phyloP scores from a whole-genome alignment of 164 flowering plant genomes.

The Tetracentron sinense region DNA sequence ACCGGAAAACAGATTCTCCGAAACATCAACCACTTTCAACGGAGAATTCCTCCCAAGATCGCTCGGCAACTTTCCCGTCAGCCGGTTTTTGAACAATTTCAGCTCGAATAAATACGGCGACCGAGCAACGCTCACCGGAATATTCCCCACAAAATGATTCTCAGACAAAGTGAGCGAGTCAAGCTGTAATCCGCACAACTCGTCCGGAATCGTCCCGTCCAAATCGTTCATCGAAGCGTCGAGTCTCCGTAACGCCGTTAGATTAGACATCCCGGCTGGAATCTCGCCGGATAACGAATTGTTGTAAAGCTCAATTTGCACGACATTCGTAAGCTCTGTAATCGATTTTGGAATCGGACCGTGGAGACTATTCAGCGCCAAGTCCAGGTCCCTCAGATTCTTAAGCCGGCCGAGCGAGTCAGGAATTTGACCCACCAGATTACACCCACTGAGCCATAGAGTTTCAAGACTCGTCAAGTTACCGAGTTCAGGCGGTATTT shows the following conservation, averaged over 20 bases:
- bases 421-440: slow-evolving; percentile 67
- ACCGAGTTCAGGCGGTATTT: slow-evolving; percentile 74
- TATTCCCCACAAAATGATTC: slow-evolving; percentile 42
- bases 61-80: slow-evolving; percentile 49
- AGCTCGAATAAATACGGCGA: slow-evolving; percentile 58
- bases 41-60: slow-evolving; percentile 57
- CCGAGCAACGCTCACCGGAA: slow-evolving; percentile 44
- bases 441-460: slow-evolving; percentile 59
- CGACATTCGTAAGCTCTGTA: slow-evolving; percentile 43
- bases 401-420: slow-evolving; percentile 54
- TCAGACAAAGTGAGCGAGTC: slow-evolving; percentile 67
- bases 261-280: slow-evolving; percentile 53
- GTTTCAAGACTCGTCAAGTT: slow-evolving; percentile 55
- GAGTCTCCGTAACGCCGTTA: slow-evolving; percentile 39
- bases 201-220: slow-evolving; percentile 70
- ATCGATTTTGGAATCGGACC: slow-evolving; percentile 66
- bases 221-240: slow-evolving; percentile 71
- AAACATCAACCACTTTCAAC: slow-evolving; percentile 47
- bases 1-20: slow-evolving; percentile 49
- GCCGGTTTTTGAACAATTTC: slow-evolving; percentile 44
- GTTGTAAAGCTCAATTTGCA: slow-evolving; percentile 73
- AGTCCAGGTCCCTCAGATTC: slow-evolving; percentile 57
- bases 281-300: slow-evolving; percentile 69
- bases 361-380: slow-evolving; percentile 46
- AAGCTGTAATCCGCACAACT: slow-evolving; percentile 54